Evolutionary conservation across 306 rosid species (phyloP).

Genomic region (Quercus berberidifolia): DNA sequence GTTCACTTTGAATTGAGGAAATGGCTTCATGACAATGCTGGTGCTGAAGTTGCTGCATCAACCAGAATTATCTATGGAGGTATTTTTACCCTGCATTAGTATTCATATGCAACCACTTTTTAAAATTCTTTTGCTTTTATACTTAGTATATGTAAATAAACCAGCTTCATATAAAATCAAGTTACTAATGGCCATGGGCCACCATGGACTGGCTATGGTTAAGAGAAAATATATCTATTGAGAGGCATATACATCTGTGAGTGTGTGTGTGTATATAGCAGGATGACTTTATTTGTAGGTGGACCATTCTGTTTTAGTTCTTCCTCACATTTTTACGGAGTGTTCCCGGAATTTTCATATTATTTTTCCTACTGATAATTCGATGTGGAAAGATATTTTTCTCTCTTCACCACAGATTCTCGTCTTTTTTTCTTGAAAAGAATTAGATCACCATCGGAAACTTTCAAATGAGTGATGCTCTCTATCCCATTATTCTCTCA

Average conservation of each 20-base stretch:
- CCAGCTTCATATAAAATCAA: background rate
- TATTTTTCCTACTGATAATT: too few relatives aligned
- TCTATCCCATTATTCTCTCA: too few relatives aligned
- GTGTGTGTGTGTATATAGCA: background rate
- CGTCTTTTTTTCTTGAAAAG: too few relatives aligned
- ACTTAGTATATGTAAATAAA: background rate
- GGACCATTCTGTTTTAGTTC: too few relatives aligned
- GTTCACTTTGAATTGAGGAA: slow-evolving; percentile 87
- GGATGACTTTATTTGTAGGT: too few relatives aligned
- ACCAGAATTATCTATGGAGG: slow-evolving; percentile 92
- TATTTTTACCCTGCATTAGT: slow-evolving; percentile 18
- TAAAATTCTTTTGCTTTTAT: background rate
- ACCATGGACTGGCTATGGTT: background rate
- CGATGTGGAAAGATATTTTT: too few relatives aligned
- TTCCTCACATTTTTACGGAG: too few relatives aligned
- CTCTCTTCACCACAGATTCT: too few relatives aligned
- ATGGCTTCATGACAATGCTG: slow-evolving; percentile 60
- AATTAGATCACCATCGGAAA: too few relatives aligned
- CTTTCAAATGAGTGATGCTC: too few relatives aligned
- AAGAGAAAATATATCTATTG: background rate
- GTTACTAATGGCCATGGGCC: background rate
- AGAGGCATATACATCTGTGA: background rate
- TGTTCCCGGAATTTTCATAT: too few relatives aligned
- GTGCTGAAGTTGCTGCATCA: slow-evolving; percentile 63
- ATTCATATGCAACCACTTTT: background rate